Base-by-base conservation (phyloP, 495 filamentous ascomycete species). In the Daldinia loculata region DNA sequence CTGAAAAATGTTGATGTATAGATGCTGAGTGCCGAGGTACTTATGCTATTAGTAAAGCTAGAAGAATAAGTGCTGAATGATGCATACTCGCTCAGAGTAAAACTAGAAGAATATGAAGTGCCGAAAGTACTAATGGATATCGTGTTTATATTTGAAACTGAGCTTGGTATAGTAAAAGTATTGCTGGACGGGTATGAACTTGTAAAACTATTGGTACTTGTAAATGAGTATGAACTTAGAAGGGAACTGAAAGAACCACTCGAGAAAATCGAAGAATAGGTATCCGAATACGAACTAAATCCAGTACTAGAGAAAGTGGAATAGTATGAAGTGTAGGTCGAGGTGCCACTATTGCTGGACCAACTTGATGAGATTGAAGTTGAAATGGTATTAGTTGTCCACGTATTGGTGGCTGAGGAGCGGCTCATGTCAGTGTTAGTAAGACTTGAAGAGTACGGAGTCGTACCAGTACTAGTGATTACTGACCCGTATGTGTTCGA, bases 391-490 rank as follows among this genome's bases (percentile, higher is more conserved):
- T 62, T 68, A 72, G 70, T 56, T 22, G 39, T 61, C 60, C 19
- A 43, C 26, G 59, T 68, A 0, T 36, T 17, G 60, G 70, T 17
- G 65, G 51, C 70, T 72, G 61, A 72, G 61, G 64, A 45, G 61
- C n/a, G 70, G 65, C 70, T 72, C 70, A 68, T 68, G 70, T 72
- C 70, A 72, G 70, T 72, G 70, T 72, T 72, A 72, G 70, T 72
- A 72, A 72, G 53, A 68, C 61, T 67, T 61, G 51, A 65, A 72
- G 70, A 65, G 70, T 72, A 72, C 70, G 61, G 70, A 68, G 70
- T 65, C 70, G 70, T 72, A 72, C 70, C 70, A 72, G 19, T 65
- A 68, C 27, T 61, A 72, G 70, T 72, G 70, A 24, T 61, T 65
- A 72, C 70, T 72, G 70, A 72, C 70, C 70, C 70, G 45, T 68